phyloP scores from a whole-genome alignment of 768 basidiomycete genomes.

The Phylloporus sp. region DNA sequence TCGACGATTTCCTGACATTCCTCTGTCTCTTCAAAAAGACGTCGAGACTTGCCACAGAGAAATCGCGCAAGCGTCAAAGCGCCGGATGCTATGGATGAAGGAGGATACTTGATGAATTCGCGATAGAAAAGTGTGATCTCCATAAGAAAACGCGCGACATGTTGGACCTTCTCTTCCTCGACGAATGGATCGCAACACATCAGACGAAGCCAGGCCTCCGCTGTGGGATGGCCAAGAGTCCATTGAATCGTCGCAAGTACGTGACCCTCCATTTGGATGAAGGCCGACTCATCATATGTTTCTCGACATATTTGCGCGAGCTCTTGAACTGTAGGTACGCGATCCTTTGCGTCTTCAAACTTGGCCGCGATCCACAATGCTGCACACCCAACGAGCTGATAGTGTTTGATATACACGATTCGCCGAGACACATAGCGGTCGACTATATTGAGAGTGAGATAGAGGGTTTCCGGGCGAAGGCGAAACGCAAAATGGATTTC shows the following conservation, averaged over 20 bases:
- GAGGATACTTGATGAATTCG: slow-evolving; percentile 82
- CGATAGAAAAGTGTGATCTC: slow-evolving; percentile 98
- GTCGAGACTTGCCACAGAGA: slow-evolving; percentile 76
- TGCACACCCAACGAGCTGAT: slow-evolving; percentile 97
- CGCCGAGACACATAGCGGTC: slow-evolving; percentile 99
- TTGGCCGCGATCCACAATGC: slow-evolving; percentile 99
- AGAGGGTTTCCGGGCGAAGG: slow-evolving; percentile 95
- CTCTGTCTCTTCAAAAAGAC: slow-evolving; percentile 78
- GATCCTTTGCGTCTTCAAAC: slow-evolving; percentile 98
- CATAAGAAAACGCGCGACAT: slow-evolving; percentile 97
- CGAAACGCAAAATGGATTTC: slow-evolving; percentile 98
- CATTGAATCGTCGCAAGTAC: slow-evolving; percentile 95
- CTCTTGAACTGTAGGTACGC: slow-evolving; percentile 92
- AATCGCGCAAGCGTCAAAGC: slow-evolving; percentile 84
- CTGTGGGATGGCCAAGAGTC: slow-evolving; percentile 95
- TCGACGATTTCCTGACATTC: slow-evolving; percentile 81
- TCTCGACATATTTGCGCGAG: slow-evolving; percentile 93
- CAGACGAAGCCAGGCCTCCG: slow-evolving; percentile 92
- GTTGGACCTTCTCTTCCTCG: slow-evolving; percentile 89
- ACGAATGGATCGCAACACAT: slow-evolving; percentile 68
- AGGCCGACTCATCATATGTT: slow-evolving; percentile 95
- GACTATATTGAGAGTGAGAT: slow-evolving; percentile 97
- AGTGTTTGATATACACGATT: slow-evolving; percentile 98
- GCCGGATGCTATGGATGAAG: slow-evolving; percentile 87
- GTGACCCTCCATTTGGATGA: slow-evolving; percentile 99